These are phyloP conservation scores for Styphnolobium japonicum DNA, from an alignment of 306 rosid species.

Conservation along the genomic window DNA sequence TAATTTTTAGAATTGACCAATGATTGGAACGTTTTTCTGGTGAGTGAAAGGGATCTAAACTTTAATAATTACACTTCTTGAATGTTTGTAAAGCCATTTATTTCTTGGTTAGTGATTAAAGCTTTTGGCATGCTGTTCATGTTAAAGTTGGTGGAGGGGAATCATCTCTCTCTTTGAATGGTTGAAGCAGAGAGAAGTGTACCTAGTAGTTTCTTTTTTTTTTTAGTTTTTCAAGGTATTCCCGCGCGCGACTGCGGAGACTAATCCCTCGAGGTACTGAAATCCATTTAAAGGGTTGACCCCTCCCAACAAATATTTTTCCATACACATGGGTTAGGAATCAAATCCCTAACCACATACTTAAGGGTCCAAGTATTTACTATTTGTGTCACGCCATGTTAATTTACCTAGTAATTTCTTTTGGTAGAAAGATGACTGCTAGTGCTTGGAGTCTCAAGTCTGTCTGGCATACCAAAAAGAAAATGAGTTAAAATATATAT, in stretches of 20 bases:
- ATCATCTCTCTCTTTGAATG: background rate
- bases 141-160: conserved; percentile 34
- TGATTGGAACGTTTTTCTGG: conserved; percentile 31
- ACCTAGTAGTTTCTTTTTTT: background rate
- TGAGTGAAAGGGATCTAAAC: conserved; percentile 22
- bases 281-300: no score
- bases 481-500: background rate
- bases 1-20: conserved; percentile 6
- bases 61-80: conserved; percentile 32
- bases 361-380: no score
- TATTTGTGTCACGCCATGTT: no score
- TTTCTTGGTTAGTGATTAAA: conserved; percentile 45
- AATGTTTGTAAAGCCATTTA: conserved; percentile 17
- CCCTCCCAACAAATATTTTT: no score
- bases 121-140: conserved; percentile 19
- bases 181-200: background rate
- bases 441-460: background rate
- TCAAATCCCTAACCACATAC: no score
- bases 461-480: background rate
- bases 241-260: no score
- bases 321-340: no score
- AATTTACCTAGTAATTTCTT: no score
- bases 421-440: background rate
- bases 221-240: no score
- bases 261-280: no score